Conservation (phyloP, 345 rosid species). For the Clarkia xantiana region DNA sequence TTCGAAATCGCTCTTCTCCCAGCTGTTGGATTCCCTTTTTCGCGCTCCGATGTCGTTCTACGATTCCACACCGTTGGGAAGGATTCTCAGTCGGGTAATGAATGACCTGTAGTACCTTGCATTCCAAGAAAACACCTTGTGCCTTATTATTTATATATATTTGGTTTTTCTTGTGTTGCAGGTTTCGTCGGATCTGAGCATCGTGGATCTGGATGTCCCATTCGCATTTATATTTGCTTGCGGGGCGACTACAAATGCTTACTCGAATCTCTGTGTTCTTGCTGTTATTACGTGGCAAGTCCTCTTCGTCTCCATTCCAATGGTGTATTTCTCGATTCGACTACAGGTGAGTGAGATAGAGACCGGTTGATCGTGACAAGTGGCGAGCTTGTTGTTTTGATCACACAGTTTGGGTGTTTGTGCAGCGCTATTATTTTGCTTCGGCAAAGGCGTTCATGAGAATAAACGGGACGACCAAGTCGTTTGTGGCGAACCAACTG, state of each 20-base stretch:
- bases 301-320: slow-evolving; percentile 61
- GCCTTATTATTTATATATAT: no score
- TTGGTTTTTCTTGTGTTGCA: slow-evolving; percentile 8
- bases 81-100: slow-evolving; percentile 64
- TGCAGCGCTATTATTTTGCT: slow-evolving; percentile 67
- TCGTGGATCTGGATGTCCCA: slow-evolving; percentile 81
- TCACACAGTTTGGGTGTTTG: not conserved
- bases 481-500: slow-evolving; percentile 79
- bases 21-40: slow-evolving; percentile 54
- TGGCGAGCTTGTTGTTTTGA: not conserved
- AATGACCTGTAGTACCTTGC: not conserved
- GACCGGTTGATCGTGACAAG: not conserved
- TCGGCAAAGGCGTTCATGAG: slow-evolving; percentile 85
- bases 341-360: slow-evolving; percentile 65
- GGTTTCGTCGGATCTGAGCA: slow-evolving; percentile 81
- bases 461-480: slow-evolving; percentile 81
- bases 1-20: slow-evolving; percentile 55
- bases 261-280: slow-evolving; percentile 59
- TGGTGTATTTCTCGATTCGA: slow-evolving; percentile 45
- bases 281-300: slow-evolving; percentile 87
- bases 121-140: no score
- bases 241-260: slow-evolving; percentile 47
- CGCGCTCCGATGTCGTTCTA: slow-evolving; percentile 79
- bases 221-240: slow-evolving; percentile 49
- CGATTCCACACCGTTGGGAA: slow-evolving; percentile 81